Evolutionary conservation across 129 eudicot species (phyloP).

Genomic region (Pulicaria dysenterica): DNA sequence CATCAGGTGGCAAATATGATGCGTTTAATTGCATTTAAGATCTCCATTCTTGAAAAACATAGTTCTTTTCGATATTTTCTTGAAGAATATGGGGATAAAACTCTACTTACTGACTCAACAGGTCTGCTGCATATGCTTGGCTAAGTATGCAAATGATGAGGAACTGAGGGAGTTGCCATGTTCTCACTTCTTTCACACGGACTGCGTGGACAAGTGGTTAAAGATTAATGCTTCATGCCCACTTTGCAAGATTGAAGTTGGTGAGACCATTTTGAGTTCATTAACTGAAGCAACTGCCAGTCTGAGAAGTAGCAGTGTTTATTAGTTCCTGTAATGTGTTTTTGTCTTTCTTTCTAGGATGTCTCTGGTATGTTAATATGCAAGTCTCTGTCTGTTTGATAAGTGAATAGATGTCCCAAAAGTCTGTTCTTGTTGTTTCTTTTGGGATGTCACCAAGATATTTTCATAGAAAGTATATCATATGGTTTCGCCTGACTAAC

Average conservation of each 20-base stretch:
- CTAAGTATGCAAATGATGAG: slow-evolving; percentile 82
- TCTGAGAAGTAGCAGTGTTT: slow-evolving; percentile 45
- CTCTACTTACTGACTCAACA: slow-evolving; percentile 27
- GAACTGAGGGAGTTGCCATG: slow-evolving; percentile 89
- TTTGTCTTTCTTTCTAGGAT: neutral
- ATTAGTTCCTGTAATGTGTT: slow-evolving; percentile 11
- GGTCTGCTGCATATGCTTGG: slow-evolving; percentile 94
- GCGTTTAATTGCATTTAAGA: neutral
- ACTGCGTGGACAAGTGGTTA: slow-evolving; percentile 94
- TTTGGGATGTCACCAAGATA: neutral
- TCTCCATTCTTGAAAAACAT: neutral
- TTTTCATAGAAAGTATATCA: slow-evolving; percentile 15
- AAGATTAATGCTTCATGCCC: slow-evolving; percentile 86
- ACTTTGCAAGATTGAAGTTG: slow-evolving; percentile 91
- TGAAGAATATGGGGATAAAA: neutral
- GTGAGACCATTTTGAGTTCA: slow-evolving; percentile 67
- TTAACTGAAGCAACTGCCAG: slow-evolving; percentile 67
- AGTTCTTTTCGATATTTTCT: neutral
- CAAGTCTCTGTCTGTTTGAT: slow-evolving; percentile 16
- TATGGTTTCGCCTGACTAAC: slow-evolving; percentile 22
- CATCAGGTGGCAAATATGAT: neutral
- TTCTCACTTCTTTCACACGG: slow-evolving; percentile 84
- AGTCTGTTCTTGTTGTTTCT: slow-evolving; percentile 24
- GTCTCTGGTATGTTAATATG: slow-evolving; percentile 34
- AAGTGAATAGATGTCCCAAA: slow-evolving; percentile 29